Conservation (phyloP, 352 stramenopile genomes). For the Pythium phragmiticola region DNA sequence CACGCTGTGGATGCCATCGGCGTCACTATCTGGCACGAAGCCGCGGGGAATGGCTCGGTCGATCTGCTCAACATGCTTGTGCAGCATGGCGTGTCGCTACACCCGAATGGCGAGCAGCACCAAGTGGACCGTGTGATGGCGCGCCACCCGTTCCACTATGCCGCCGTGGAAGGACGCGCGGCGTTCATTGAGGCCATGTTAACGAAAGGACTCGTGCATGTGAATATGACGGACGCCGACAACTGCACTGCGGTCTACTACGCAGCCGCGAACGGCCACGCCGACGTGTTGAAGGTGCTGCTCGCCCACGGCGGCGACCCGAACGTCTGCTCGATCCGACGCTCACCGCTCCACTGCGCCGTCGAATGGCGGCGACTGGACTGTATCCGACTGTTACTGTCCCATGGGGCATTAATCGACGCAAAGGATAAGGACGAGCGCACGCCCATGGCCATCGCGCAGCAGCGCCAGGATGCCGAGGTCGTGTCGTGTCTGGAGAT, state of each 20-base stretch:
- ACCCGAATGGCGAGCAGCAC: conserved; percentile 30
- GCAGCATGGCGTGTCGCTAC: conserved; percentile 44
- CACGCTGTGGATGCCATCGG: conserved; percentile 74
- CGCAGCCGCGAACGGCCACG: conserved; percentile 64
- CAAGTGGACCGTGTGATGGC: conserved; percentile 78
- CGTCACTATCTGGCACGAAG: conserved; percentile 80
- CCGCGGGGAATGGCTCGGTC: conserved; percentile 55
- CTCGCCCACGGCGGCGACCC: conserved; percentile 45
- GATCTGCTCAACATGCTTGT: conserved; percentile 64
- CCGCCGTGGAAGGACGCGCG: conserved; percentile 63
- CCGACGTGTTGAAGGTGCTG: conserved; percentile 48
- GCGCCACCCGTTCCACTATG: conserved; percentile 82
- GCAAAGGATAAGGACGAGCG: conserved; percentile 42
- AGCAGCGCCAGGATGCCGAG: conserved; percentile 19
- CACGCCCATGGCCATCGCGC: conserved; percentile 39
- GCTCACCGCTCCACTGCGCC: conserved; percentile 70
- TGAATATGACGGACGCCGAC: conserved; percentile 65
- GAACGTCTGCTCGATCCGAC: conserved; percentile 59
- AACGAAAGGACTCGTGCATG: conserved; percentile 51
- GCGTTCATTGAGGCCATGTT: conserved; percentile 59
- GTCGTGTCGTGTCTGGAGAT: conserved; percentile 21
- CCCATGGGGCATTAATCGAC: conserved; percentile 33
- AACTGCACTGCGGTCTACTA: conserved; percentile 74
- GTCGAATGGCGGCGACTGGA: conserved; percentile 69
- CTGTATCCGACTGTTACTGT: conserved; percentile 55